Conservation (phyloP, 257 asterid genomes). For the Sherardia arvensis region DNA sequence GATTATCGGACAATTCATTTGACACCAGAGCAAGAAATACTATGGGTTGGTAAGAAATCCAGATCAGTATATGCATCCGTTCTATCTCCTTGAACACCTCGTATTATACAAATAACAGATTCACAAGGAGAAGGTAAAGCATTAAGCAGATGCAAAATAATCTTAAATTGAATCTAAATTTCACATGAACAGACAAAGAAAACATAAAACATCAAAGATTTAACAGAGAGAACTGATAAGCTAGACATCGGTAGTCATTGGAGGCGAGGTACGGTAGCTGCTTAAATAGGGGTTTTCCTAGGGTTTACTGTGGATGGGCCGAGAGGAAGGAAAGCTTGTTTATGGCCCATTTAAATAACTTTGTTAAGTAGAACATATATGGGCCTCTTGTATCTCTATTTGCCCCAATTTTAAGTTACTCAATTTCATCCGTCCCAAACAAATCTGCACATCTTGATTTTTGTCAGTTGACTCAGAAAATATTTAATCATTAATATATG, state of each 20-base stretch:
- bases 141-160: constrained; percentile 57
- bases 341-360: not conserved
- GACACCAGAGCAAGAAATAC: constrained; percentile 71
- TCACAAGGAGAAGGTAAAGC: constrained; percentile 64
- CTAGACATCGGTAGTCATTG: not conserved
- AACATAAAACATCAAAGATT: not conserved
- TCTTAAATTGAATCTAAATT: no score
- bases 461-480: no score
- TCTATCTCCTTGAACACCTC: constrained; percentile 52
- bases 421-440: no score
- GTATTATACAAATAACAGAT: not conserved
- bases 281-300: not conserved
- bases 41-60: constrained; percentile 83
- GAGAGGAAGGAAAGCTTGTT: not conserved
- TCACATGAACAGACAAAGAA: no score
- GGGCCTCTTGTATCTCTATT: not conserved
- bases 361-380: not conserved
- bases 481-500: no score
- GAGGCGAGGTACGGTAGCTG: not conserved
- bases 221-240: not conserved
- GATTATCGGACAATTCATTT: constrained; percentile 56
- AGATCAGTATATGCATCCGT: constrained; percentile 45
- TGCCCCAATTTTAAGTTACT: not conserved
- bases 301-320: not conserved
- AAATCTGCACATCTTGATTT: no score